These are phyloP conservation scores for Sclerotinia glacialis DNA, from an alignment of 2,329 filamentous ascomycete genomes.

Conservation along the genomic window DNA sequence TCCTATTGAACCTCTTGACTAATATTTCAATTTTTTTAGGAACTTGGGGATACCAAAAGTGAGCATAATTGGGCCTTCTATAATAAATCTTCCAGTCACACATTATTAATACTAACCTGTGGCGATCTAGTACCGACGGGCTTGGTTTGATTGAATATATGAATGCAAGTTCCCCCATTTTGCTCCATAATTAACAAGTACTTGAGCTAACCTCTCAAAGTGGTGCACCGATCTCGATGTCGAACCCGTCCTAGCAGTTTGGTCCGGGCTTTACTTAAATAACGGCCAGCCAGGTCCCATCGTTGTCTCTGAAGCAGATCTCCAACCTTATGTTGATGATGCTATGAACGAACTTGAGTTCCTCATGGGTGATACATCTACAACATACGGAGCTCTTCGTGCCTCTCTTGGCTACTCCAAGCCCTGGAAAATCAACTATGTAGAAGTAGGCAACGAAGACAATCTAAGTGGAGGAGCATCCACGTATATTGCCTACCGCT, in stretches of 20 bases:
- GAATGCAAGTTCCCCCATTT: slow-evolving; percentile 28
- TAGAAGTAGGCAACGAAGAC: slow-evolving; percentile 54
- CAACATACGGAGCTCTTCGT: slow-evolving; percentile 47
- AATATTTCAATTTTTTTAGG: background rate
- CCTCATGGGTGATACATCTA: slow-evolving; percentile 46
- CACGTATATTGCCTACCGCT: slow-evolving; percentile 44
- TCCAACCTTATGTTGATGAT: slow-evolving; percentile 48
- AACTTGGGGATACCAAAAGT: slow-evolving; percentile 26
- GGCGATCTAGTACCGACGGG: slow-evolving; percentile 44
- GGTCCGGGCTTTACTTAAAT: slow-evolving; percentile 46
- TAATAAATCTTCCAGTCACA: background rate
- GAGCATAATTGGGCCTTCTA: background rate
- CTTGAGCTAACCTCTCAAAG: slow-evolving; percentile 27
- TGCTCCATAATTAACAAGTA: background rate
- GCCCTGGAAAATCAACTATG: slow-evolving; percentile 50
- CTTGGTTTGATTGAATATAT: slow-evolving; percentile 53
- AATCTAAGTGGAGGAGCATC: slow-evolving; percentile 44
- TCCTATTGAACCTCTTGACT: background rate
- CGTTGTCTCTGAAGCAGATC: slow-evolving; percentile 43
- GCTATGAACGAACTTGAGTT: slow-evolving; percentile 53
- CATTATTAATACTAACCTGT: slow-evolving; percentile 29
- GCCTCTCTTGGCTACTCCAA: slow-evolving; percentile 49
- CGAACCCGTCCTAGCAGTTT: slow-evolving; percentile 48
- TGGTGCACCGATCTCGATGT: slow-evolving; percentile 50
- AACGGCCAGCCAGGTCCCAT: slow-evolving; percentile 42